Evolutionary conservation across 2,329 filamentous ascomycete genomes (phyloP).

Genomic region (Bipolaris cookei): DNA sequence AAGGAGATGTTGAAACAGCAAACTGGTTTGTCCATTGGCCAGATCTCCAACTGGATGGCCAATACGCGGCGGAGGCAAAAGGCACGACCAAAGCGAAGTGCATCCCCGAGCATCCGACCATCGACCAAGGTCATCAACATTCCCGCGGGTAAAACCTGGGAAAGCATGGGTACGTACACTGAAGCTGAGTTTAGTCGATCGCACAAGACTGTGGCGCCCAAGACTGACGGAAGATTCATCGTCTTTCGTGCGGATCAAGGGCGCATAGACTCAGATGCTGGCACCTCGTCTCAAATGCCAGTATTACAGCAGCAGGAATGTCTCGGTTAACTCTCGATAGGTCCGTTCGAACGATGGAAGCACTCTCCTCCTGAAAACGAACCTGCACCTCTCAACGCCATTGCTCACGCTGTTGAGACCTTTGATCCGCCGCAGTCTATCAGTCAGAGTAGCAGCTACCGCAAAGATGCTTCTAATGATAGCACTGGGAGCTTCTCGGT

Average conservation of each 20-base stretch:
- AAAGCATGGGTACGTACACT: constrained; percentile 48
- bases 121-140: constrained; percentile 74
- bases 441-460: constrained; percentile 49
- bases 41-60: constrained; percentile 91
- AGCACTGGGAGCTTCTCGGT: constrained; percentile 58
- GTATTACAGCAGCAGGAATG: constrained; percentile 28
- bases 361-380: constrained; percentile 73
- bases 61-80: constrained; percentile 87
- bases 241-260: constrained; percentile 27
- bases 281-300: constrained; percentile 13
- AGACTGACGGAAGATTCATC: constrained; percentile 28
- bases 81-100: constrained; percentile 69
- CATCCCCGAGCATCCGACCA: constrained; percentile 71
- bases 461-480: constrained; percentile 59
- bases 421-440: constrained; percentile 40
- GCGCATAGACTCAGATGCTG: constrained; percentile 3
- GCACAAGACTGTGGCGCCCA: constrained; percentile 26
- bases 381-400: constrained; percentile 68
- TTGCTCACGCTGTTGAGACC: constrained; percentile 64
- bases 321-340: constrained; percentile 56
- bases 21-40: constrained; percentile 80
- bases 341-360: constrained; percentile 72
- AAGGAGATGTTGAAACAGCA: constrained; percentile 78
- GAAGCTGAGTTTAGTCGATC: constrained; percentile 20
- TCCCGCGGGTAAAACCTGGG: constrained; percentile 65